Conservation (phyloP, 1,139 yeast genomes). For the Sugiyamaella sp. region DNA sequence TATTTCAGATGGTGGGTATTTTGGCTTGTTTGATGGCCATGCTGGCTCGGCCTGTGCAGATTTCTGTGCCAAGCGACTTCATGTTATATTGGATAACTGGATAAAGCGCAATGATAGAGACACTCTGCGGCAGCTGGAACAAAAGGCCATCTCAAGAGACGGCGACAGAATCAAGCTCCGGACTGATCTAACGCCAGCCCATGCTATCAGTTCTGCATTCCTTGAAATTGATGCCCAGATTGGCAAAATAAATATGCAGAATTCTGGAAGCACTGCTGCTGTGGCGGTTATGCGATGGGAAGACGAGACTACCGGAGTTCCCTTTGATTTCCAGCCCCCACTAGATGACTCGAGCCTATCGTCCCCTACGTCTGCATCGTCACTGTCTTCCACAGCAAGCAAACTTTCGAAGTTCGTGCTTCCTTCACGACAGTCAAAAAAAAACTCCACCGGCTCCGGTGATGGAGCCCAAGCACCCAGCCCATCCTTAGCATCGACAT, state of each 20-base stretch:
- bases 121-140: slow-evolving; percentile 27
- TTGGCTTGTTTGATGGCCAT: slow-evolving; percentile 97
- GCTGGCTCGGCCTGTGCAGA: slow-evolving; percentile 94
- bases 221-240: slow-evolving; percentile 73
- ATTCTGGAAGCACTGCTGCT: slow-evolving; percentile 93
- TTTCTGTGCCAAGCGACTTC: slow-evolving; percentile 92
- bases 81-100: slow-evolving; percentile 61
- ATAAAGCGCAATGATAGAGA: slow-evolving; percentile 42
- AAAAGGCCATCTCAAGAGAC: slow-evolving; percentile 4
- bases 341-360: slow-evolving; percentile 7
- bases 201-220: slow-evolving; percentile 51
- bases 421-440: slow-evolving; percentile 5
- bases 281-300: slow-evolving; percentile 94
- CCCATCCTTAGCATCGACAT: too few relatives aligned
- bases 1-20: slow-evolving; percentile 88
- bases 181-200: slow-evolving; percentile 32
- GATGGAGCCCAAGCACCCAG: too few relatives aligned
- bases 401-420: slow-evolving; percentile 13
- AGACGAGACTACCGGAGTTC: slow-evolving; percentile 14
- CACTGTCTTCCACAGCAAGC: slow-evolving; percentile 7
- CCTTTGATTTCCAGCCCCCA: slow-evolving; percentile 24
- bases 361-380: slow-evolving; percentile 11
- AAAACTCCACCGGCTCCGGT: too few relatives aligned
- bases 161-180: not conserved
- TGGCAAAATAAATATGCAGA: slow-evolving; percentile 56